Percentiles rank a stretch among this genome's conserved stretches.
Conservation (phyloP, 1,284 basidiomycete species). For the Pseudozyma hubeiensis region DNA sequence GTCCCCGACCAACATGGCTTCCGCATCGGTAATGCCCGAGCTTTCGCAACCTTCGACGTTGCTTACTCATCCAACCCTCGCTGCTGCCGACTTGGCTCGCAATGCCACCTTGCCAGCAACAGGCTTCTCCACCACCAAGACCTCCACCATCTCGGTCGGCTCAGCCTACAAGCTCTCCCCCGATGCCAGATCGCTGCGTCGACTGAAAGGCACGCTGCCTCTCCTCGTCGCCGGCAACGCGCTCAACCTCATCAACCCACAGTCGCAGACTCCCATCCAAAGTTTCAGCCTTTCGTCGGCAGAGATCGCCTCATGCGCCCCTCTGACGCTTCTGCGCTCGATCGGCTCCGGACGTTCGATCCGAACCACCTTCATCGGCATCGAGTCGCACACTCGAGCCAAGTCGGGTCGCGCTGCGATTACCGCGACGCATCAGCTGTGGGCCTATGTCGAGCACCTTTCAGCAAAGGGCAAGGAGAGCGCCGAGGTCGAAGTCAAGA, state of each 20-base stretch:
- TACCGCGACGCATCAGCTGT: slow-evolving; percentile 23
- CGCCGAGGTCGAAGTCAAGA: slow-evolving; percentile 32
- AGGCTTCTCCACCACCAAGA: slow-evolving; percentile 26
- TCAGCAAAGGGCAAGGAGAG: slow-evolving; percentile 49
- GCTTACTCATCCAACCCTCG: slow-evolving; percentile 25
- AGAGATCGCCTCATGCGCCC: slow-evolving; percentile 33
- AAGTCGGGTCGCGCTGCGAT: slow-evolving; percentile 23
- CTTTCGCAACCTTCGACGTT: slow-evolving; percentile 39
- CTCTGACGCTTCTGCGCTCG: slow-evolving; percentile 36
- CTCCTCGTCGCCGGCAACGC: slow-evolving; percentile 37
- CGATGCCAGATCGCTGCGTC: slow-evolving; percentile 26
- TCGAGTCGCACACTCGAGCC: slow-evolving; percentile 21
- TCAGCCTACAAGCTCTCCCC: slow-evolving; percentile 49
- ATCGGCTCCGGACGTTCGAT: slow-evolving; percentile 23
- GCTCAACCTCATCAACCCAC: slow-evolving; percentile 49
- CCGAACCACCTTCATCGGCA: slow-evolving; percentile 37
- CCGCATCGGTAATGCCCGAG: slow-evolving; percentile 27
- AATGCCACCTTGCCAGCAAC: slow-evolving; percentile 35
- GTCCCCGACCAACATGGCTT: slow-evolving; percentile 26
- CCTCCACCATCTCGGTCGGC: slow-evolving; percentile 30
- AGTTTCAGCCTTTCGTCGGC: slow-evolving; percentile 42
- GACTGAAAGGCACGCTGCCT: slow-evolving; percentile 42
- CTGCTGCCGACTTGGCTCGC: slow-evolving; percentile 30
- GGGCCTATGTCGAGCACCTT: slow-evolving; percentile 44
- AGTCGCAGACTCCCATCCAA: slow-evolving; percentile 42